Conservation (phyloP, 2,329 filamentous ascomycete genomes). For the Dryadomyces sulphureus region DNA sequence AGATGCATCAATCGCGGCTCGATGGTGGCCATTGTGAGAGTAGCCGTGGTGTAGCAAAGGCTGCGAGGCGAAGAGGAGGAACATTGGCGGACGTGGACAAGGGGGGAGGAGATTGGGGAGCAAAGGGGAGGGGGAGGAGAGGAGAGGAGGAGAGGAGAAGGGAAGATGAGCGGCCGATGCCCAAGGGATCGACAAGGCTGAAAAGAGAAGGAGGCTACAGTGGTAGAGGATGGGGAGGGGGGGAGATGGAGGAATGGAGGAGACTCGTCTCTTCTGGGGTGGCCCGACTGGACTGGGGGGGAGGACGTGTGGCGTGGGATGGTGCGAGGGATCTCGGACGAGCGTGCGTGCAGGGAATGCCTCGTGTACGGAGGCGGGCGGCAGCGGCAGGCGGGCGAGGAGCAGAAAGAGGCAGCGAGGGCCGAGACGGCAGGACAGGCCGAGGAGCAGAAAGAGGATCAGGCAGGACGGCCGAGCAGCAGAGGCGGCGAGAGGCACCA, state of each 20-base stretch:
- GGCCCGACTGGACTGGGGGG: no score
- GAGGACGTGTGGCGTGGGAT: background rate
- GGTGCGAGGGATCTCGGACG: background rate
- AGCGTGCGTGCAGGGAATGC: background rate
- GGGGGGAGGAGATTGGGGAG: conserved; percentile 7
- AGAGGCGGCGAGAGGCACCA: background rate
- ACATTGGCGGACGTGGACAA: conserved; percentile 20
- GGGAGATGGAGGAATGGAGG: no score
- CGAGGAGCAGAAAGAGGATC: background rate
- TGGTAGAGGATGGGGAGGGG: no score
- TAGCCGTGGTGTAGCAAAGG: conserved; percentile 37
- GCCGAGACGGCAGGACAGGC: no score
- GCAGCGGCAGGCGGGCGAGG: background rate
- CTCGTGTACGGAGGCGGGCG: background rate
- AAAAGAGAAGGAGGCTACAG: background rate
- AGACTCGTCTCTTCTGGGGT: no score
- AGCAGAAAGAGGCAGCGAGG: background rate
- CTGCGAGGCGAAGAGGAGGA: conserved; percentile 9
- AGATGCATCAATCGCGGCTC: conserved; percentile 53
- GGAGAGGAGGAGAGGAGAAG: background rate
- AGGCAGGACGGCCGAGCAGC: no score
- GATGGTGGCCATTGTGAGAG: conserved; percentile 49
- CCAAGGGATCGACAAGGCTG: background rate
- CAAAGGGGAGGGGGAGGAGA: background rate
- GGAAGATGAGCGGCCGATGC: background rate